Percentiles rank a stretch among this genome's conserved stretches.
These are phyloP conservation scores for Citrus sp. DNA, from an alignment of 345 rosid genomes.

Conservation along the genomic window DNA sequence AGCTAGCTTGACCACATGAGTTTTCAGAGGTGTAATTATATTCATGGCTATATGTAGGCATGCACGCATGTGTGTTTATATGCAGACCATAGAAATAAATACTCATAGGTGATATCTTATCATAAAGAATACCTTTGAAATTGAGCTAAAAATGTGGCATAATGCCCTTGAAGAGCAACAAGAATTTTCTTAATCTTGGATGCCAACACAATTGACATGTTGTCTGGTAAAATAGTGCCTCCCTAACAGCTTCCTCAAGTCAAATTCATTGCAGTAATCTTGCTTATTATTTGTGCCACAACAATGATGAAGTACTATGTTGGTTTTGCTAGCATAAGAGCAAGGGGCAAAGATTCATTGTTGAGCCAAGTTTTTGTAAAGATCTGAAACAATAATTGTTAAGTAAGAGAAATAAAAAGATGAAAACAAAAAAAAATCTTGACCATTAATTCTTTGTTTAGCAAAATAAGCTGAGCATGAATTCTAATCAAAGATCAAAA, in stretches of 20 bases:
- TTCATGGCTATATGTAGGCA: neutral
- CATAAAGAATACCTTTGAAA: slow-evolving; percentile 50
- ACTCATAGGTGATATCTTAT: neutral
- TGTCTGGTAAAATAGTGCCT: slow-evolving; percentile 57
- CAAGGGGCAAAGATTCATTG: no score
- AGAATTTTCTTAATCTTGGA: slow-evolving; percentile 49
- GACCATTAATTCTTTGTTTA: no score
- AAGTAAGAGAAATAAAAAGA: no score
- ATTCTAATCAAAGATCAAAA: no score
- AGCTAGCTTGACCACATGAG: neutral
- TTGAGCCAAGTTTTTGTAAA: no score
- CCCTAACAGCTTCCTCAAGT: slow-evolving; percentile 88
- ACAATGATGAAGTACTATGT: neutral
- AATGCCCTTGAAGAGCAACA: slow-evolving; percentile 46
- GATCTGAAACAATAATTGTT: no score
- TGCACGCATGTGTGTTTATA: neutral
- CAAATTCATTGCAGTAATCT: slow-evolving; percentile 74
- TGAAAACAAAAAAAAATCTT: no score
- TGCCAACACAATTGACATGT: slow-evolving; percentile 68
- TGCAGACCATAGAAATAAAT: neutral
- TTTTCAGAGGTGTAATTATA: neutral
- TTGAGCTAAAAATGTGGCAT: slow-evolving; percentile 59
- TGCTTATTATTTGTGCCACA: slow-evolving; percentile 55
- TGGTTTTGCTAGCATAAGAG: neutral
- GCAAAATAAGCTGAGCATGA: no score